Evolutionary conservation across 78 protist genomes (phyloP).

Genomic region (Anaeramoeba flamelloides): DNA sequence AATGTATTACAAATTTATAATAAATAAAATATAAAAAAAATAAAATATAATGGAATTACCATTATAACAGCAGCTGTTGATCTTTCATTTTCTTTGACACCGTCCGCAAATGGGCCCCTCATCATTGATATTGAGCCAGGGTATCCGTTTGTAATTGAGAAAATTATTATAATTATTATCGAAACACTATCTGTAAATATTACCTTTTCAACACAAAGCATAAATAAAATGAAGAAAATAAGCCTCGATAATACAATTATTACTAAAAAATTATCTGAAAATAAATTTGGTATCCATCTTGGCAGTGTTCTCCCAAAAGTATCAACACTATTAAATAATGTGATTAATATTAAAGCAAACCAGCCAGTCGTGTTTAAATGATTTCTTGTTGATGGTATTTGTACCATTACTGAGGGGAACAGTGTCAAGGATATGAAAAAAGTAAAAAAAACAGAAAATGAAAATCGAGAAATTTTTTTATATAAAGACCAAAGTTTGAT

Average conservation of each 20-base stretch:
- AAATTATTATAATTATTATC: neutral
- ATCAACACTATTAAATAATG: neutral
- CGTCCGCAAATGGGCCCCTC: too few species aligned
- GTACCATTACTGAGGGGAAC: neutral
- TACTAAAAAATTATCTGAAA: neutral
- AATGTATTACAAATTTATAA: too few species aligned
- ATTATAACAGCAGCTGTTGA: too few species aligned
- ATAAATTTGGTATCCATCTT: neutral
- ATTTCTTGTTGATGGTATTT: neutral
- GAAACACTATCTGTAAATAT: neutral
- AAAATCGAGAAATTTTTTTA: neutral
- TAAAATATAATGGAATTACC: too few species aligned
- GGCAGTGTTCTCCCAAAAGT: neutral
- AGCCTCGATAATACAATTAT: neutral
- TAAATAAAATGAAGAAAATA: neutral
- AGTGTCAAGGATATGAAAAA: neutral
- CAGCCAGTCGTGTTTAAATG: neutral
- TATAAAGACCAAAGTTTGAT: neutral
- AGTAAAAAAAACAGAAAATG: neutral
- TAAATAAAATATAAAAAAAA: too few species aligned
- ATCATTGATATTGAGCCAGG: neutral
- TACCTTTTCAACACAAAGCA: neutral
- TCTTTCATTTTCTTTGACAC: too few species aligned
- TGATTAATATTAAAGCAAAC: neutral
- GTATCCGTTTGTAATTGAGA: neutral